phyloP scores from a whole-genome alignment of 1,139 yeast species.

The Pichiaceae sp. region DNA sequence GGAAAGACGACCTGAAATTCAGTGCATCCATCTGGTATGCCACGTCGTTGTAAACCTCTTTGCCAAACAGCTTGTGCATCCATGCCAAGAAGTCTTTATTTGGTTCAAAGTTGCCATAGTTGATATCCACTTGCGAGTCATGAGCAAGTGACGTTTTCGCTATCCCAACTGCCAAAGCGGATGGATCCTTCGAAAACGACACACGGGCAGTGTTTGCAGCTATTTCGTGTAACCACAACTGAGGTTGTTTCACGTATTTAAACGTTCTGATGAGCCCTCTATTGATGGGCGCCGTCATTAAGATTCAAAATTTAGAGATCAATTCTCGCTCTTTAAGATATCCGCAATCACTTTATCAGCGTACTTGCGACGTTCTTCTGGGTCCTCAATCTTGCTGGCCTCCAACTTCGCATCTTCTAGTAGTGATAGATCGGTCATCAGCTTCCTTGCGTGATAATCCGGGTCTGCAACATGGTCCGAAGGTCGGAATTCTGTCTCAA shows the following conservation, averaged over 20 bases:
- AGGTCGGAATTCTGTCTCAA: neutral
- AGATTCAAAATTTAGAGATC: too few species aligned
- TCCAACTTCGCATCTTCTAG: slow-evolving; percentile 2
- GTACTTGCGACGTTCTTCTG: slow-evolving; percentile 19
- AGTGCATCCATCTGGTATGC: slow-evolving; percentile 55
- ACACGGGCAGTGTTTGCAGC: slow-evolving; percentile 28
- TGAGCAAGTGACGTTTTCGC: slow-evolving; percentile 2
- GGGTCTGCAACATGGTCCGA: neutral
- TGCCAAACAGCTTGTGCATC: slow-evolving; percentile 25
- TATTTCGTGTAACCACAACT: slow-evolving; percentile 19
- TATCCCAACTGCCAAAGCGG: slow-evolving; percentile 22
- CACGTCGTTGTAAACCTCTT: slow-evolving; percentile 39
- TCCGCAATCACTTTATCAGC: slow-evolving; percentile 24
- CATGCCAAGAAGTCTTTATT: slow-evolving; percentile 20
- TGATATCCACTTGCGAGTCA: slow-evolving; percentile 8
- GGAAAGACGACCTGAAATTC: slow-evolving; percentile 43
- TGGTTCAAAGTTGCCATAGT: slow-evolving; percentile 18
- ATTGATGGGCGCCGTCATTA: slow-evolving; percentile 7
- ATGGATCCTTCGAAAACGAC: slow-evolving; percentile 31
- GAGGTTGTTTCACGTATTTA: slow-evolving; percentile 17
- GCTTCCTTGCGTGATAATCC: neutral
- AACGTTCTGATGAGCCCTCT: slow-evolving; percentile 13
- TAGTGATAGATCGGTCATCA: neutral
- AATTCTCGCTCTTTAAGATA: slow-evolving; percentile 23
- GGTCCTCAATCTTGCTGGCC: slow-evolving; percentile 15